A percentile compares a stretch with the other conserved stretches of the same genome.
phyloP scores from a whole-genome alignment of 805 yeast species.

The Vanderwaltozyma tropicalis region DNA sequence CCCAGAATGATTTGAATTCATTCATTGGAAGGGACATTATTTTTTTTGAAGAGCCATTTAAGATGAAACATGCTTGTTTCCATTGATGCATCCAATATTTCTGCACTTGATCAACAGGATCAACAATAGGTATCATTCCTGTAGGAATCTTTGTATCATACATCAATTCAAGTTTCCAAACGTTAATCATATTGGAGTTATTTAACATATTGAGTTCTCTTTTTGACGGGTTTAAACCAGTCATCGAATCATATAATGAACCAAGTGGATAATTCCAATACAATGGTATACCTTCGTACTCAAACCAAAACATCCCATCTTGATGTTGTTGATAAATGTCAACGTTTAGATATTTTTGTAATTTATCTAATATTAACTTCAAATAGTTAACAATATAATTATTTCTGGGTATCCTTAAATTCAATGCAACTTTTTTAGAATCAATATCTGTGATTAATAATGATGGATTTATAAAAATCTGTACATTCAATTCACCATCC shows the following conservation, averaged over 20 bases:
- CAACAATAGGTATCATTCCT: slow-evolving; percentile 35
- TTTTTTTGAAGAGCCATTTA: slow-evolving; percentile 67
- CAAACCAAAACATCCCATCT: slow-evolving; percentile 49
- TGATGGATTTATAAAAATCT: slow-evolving; percentile 24
- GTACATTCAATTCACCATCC: slow-evolving; percentile 44
- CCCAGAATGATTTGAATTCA: slow-evolving; percentile 51
- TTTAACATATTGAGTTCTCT: neutral
- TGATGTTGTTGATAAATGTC: slow-evolving; percentile 15
- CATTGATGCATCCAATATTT: slow-evolving; percentile 64
- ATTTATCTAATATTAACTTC: slow-evolving; percentile 30
- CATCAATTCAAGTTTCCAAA: slow-evolving; percentile 41
- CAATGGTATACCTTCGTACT: slow-evolving; percentile 50
- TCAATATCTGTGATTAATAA: slow-evolving; percentile 11
- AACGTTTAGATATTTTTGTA: slow-evolving; percentile 27
- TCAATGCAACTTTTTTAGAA: slow-evolving; percentile 11
- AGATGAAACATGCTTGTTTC: slow-evolving; percentile 70
- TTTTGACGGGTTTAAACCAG: neutral
- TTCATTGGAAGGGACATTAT: slow-evolving; percentile 67
- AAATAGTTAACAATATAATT: slow-evolving; percentile 41
- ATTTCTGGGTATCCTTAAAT: slow-evolving; percentile 33
- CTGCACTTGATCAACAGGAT: slow-evolving; percentile 24
- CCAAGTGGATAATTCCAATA: slow-evolving; percentile 77
- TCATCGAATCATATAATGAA: slow-evolving; percentile 40
- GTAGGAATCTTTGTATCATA: slow-evolving; percentile 34
- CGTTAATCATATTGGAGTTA: slow-evolving; percentile 9